Evolutionary conservation across 106 monocot species (phyloP), one percentile per base, ranked within the genome.

Genomic region (Dendrobium nobile): DNA sequence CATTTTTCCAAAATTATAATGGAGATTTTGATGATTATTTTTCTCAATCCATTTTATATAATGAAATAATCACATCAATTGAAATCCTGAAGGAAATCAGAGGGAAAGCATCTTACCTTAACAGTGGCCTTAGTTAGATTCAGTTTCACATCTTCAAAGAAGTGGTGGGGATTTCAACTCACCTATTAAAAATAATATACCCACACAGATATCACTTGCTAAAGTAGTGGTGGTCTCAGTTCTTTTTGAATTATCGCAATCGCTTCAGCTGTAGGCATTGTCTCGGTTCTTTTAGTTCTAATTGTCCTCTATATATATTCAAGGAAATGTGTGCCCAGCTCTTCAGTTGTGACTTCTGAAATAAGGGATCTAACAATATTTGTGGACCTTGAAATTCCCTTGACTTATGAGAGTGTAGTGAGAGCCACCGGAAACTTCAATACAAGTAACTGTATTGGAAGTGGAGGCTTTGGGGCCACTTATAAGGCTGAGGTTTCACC

Each of bases 381-480:
- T 80, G 76, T 78, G 8, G 98, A 98, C 51, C 87, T 95, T 78
- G 98, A 95, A 41, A 90, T 90, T 19, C 89, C 90, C 20, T 55
- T 98, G 43, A 98, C 89, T 70, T 98, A 95, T 27, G 27, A 27
- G 27, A 27, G 27, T 27, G 27, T 98, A 22, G 91, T 98, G 4
- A 84, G 83, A 77, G 89, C 92, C 20, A 92, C 89, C 20, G 92
- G 92, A 26, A 90, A 73, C 56, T 92, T 92, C 43, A 92, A 86
- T 81, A 88, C 88, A 37, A 92, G 92, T 67, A 90, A 92, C 77
- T 92, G 92, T 67, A 98, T 98, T 64, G 97, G 97, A 77, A 94
- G 92, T 81, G 97, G 97, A 47, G 97, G 97, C 7, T 98, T 98
- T 75, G 98, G 98, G 42, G 98, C 98, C 42, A 98, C 98, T 8